Conservation (phyloP, 1,284 basidiomycete species). For the Inonotus obliquus region DNA sequence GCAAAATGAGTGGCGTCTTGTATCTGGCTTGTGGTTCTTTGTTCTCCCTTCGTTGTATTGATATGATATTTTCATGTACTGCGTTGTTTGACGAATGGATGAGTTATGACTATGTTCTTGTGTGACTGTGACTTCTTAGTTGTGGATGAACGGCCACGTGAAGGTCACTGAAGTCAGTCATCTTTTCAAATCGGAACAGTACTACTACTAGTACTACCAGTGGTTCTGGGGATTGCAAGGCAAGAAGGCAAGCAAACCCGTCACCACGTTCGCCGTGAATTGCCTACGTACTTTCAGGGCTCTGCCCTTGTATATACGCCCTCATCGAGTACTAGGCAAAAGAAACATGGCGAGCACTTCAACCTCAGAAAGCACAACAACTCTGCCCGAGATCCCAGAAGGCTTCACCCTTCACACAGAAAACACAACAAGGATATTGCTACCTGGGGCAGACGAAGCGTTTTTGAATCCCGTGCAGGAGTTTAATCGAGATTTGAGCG, state of each 20-base stretch:
- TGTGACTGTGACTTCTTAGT: background rate
- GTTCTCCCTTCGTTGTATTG: constrained; percentile 11
- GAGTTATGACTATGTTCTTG: background rate
- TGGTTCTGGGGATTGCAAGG: too few relatives aligned
- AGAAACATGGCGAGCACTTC: constrained; percentile 1
- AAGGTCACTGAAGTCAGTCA: background rate
- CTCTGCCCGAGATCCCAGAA: constrained; percentile 65
- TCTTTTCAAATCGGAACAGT: too few relatives aligned
- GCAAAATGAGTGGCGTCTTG: constrained; percentile 27
- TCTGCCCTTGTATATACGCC: constrained; percentile 10
- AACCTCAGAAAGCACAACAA: constrained; percentile 23
- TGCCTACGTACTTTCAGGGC: constrained; percentile 6
- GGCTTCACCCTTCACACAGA: constrained; percentile 82
- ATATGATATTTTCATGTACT: constrained; percentile 14
- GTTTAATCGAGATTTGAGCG: constrained; percentile 94
- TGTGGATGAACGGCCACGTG: background rate
- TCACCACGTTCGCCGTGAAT: constrained; percentile 7
- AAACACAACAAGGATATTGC: constrained; percentile 78
- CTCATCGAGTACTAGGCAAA: background rate
- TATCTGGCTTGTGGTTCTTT: background rate
- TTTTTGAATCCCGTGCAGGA: constrained; percentile 99
- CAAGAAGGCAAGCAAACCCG: too few relatives aligned
- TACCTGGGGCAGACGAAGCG: constrained; percentile 72
- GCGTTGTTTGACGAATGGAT: constrained; percentile 10
- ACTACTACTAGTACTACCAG: too few relatives aligned